phyloP scores from a whole-genome alignment of 2,329 filamentous ascomycete genomes.

The Aureobasidium namibiae region DNA sequence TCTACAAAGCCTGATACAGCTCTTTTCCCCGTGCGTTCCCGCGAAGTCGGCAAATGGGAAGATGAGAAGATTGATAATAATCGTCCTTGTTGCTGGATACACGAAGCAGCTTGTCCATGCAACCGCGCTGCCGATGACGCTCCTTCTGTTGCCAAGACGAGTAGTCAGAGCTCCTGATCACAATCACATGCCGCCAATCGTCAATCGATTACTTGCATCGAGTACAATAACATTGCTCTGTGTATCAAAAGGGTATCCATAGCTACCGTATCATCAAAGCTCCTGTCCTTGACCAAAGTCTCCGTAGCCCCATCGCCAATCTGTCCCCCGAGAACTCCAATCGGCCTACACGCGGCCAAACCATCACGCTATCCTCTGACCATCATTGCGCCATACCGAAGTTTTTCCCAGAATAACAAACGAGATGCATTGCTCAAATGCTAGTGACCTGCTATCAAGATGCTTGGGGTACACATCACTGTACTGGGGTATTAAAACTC shows the following conservation, averaged over 20 bases:
- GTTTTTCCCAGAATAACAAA: background rate
- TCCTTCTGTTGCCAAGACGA: background rate
- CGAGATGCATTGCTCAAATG: background rate
- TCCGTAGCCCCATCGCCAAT: background rate
- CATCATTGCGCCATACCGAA: slow-evolving; percentile 1
- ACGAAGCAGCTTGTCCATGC: background rate
- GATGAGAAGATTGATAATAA: no score
- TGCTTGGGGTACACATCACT: background rate
- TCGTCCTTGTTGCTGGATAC: background rate
- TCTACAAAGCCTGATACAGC: background rate
- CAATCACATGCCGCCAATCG: background rate
- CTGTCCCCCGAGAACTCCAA: background rate
- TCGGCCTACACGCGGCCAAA: background rate
- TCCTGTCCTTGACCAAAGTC: background rate
- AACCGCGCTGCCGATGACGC: background rate
- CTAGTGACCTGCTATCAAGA: background rate
- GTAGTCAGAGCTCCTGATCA: background rate
- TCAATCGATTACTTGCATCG: no score
- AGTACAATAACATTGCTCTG: background rate
- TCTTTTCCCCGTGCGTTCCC: background rate
- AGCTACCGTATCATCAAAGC: background rate
- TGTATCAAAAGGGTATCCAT: background rate
- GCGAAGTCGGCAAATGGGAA: background rate
- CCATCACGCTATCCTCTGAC: slow-evolving; percentile 5
- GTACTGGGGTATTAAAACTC: background rate